Base-by-base conservation (phyloP, 2,329 filamentous ascomycete genomes). In the Penicillium sp. region DNA sequence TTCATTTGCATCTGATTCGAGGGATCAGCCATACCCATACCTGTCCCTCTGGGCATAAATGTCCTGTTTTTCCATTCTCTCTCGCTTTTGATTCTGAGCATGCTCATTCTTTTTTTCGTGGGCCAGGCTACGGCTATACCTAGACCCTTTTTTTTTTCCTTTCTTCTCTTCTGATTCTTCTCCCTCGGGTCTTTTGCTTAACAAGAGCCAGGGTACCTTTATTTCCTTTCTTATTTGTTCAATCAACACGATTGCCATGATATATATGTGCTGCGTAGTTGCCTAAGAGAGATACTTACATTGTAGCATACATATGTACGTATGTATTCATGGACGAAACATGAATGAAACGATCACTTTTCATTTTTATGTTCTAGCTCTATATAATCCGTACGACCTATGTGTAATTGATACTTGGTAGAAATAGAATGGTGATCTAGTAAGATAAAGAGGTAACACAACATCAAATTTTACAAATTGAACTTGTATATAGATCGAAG, bases 221-320 rank as follows among this genome's bases (percentile, higher is more conserved):
- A 42, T 47, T 51, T 51, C 43, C 40, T 54, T 57, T 56, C 48
- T 47, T 47, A 51, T 43, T 53, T 45, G 43, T 49, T 55, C 57
- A 55, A 55, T 55, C 59, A 54, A 54, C 55, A 58, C 57, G 63
- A 60, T 60, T 62, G 61, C 56, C 51, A 64, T 61, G 64, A 65
- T 65, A 65, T 65, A 65, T 59, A 63, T 64, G 57, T 62, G 59
- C 60, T 58, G 55, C 61, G 57, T 64, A 42, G 19, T 42, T 31
- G 26, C 28, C 22, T 32, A 13, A 22, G 4, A 21, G 12, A n/a
- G 12, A 2, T 31, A n/a, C 1, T 10, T 29, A 21, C 10, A 41
- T 19, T 41, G 40, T 42, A 15, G 24, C 24, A 21, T 21, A 21
- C 21, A 21, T 2, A 21, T 21, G 19, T 21, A 21, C 19, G 3